Evolutionary conservation across 2,329 filamentous ascomycete species (phyloP), one percentile per base, ranked within the genome.

Genomic region (Reticulascus tulasneorum): DNA sequence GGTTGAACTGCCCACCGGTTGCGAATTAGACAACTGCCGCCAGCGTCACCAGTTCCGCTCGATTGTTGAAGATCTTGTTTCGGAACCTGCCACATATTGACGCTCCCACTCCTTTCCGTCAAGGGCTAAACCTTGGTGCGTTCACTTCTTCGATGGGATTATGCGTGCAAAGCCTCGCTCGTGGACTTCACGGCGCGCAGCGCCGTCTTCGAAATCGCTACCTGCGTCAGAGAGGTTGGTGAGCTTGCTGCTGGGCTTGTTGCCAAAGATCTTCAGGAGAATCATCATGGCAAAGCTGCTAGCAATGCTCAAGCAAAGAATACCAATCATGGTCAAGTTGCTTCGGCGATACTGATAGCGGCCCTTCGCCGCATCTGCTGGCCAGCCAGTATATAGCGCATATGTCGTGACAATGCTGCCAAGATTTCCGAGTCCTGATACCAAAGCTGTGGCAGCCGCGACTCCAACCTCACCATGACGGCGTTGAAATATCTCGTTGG

Each of bases 401-500:
- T 94, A 95, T 0, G 89, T 94, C 3, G 87, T 94, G 36, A 86
- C 74, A 40, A 95, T 85, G 52, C 83, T 89, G 20, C 89, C 89
- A 13, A 94, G 67, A 53, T 95, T 95, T 1, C 89, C 89, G 24
- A 94, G 70, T 1, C 89, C 89, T 0, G 86, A 93, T 1, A 95
- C 89, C 9, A 95, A 71, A 4, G 89, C 89, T 2, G 84, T 80
- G 1, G 89, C 88, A 11, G 89, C 84, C 5, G 89, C 89, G 7
- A 95, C 88, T 37, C 89, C 89, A 16, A 95, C 86, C 60, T 95
- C 89, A 29, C 89, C 87, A 54, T 95, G 89, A 10, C 89, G 83
- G 21, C 77, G 76, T 63, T 94, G 88, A 68, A 95, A 95, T 53
- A 94, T 84, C 62, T 94, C 86, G 45, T 81, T 86, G 21, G 86